Percentiles rank a stretch among this genome's conserved stretches.
phyloP scores from a whole-genome alignment of 148 eudicot genomes.

The Gaultheria prostrata region DNA sequence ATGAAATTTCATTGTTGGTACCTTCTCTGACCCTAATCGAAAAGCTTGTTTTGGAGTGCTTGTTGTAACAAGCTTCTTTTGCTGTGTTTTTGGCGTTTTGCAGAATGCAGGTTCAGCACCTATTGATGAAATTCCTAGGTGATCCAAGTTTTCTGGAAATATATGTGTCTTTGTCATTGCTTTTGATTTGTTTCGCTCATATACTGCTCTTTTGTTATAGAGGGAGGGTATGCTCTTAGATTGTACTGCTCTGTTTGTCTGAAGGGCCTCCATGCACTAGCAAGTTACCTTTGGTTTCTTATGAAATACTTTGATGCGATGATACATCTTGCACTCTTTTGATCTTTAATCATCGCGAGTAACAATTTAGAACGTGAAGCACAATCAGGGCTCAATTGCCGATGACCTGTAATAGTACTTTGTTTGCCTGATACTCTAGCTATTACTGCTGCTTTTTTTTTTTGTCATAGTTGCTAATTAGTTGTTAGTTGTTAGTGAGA shows the following conservation, averaged over 20 bases:
- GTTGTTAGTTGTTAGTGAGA: too few species aligned
- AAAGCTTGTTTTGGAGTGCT: neutral
- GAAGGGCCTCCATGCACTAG: neutral
- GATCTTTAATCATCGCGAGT: neutral
- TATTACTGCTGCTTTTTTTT: neutral
- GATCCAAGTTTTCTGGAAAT: neutral
- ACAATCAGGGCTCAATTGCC: neutral
- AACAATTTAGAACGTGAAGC: slow-evolving; percentile 7
- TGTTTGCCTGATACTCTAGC: neutral
- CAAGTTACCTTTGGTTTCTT: neutral
- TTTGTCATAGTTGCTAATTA: neutral
- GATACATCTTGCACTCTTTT: neutral
- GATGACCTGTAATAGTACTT: neutral
- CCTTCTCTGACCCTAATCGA: neutral
- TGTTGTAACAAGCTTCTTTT: slow-evolving; percentile 4
- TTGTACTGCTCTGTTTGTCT: neutral
- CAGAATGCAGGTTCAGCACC: slow-evolving; percentile 16
- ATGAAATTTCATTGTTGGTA: neutral
- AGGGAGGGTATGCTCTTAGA: neutral
- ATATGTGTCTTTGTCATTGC: neutral
- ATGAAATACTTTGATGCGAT: neutral
- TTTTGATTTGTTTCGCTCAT: neutral
- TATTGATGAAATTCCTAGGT: slow-evolving; percentile 13
- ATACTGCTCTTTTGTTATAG: neutral
- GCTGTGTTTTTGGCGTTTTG: slow-evolving; percentile 8